A percentile compares a stretch with the other conserved stretches of the same genome.
These are phyloP conservation scores for Saccharomyces hybrid DNA, from an alignment of 1,139 yeast species.

Conservation along the genomic window DNA sequence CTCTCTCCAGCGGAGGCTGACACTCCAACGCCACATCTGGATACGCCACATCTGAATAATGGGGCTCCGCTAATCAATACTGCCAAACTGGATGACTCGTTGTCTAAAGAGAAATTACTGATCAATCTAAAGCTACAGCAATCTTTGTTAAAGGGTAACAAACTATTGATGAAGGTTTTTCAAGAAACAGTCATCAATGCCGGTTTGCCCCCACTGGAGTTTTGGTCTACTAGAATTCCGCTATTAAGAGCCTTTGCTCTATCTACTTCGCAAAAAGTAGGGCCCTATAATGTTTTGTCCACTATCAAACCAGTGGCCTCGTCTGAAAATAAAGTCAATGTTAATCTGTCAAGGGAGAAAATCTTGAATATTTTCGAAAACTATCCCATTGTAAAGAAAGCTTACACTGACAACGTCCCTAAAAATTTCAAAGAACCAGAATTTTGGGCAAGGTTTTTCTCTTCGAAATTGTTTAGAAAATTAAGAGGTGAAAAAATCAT, in stretches of 20 bases:
- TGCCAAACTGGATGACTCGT: conserved; percentile 36
- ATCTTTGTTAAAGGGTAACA: conserved; percentile 60
- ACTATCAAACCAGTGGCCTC: conserved; percentile 91
- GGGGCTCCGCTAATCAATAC: conserved; percentile 35
- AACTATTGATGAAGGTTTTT: conserved; percentile 63
- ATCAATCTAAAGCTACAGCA: conserved; percentile 75
- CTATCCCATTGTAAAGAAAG: conserved; percentile 85
- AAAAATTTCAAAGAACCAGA: conserved; percentile 72
- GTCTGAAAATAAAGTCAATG: conserved; percentile 83
- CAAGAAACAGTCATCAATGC: conserved; percentile 81
- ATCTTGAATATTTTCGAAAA: conserved; percentile 87
- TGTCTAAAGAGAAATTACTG: conserved; percentile 45
- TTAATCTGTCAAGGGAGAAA: conserved; percentile 82
- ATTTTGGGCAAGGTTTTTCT: conserved; percentile 95
- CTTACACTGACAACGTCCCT: conserved; percentile 87
- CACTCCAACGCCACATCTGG: conserved; percentile 6
- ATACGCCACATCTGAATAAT: conserved; percentile 3
- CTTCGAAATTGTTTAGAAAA: conserved; percentile 78
- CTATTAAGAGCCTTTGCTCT: conserved; percentile 79
- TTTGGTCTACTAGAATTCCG: conserved; percentile 82
- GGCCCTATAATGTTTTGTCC: conserved; percentile 88
- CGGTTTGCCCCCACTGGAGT: conserved; percentile 69
- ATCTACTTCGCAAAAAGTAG: conserved; percentile 73
- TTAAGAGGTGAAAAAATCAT: conserved; percentile 82
- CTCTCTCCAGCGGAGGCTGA: conserved; percentile 30